These are phyloP conservation scores for Pseudoturritis turrita DNA, from an alignment of 345 rosid genomes.

Conservation along the genomic window DNA sequence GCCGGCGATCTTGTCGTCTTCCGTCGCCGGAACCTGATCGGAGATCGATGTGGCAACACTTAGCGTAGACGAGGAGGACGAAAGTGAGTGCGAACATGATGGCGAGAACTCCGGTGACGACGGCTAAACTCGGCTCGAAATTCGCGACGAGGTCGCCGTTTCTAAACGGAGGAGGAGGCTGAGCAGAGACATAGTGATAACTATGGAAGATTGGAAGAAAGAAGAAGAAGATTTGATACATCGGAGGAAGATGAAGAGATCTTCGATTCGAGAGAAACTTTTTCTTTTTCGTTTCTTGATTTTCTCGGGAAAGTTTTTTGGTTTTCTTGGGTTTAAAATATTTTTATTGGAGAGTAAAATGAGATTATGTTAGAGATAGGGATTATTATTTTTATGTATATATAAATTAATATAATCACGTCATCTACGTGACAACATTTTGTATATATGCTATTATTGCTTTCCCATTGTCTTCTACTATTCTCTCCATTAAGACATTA, in stretches of 20 bases:
- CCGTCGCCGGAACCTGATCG: constrained; percentile 21
- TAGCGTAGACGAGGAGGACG: constrained; percentile 61
- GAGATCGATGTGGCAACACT: constrained; percentile 50
- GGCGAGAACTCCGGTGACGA: constrained; percentile 66
- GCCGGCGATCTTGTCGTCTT: constrained; percentile 11
- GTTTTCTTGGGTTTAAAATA: neutral
- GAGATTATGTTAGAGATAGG: neutral
- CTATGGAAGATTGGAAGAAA: neutral
- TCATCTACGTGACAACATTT: constrained; percentile 25
- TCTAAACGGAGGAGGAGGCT: constrained; percentile 23
- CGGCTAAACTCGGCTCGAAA: constrained; percentile 82
- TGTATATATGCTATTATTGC: constrained; percentile 1
- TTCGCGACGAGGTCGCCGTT: constrained; percentile 35
- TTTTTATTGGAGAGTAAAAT: neutral
- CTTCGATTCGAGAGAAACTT: neutral
- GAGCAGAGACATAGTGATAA: constrained; percentile 28
- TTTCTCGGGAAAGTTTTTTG: neutral
- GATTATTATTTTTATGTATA: neutral
- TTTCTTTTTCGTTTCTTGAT: neutral
- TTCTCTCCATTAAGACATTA: neutral
- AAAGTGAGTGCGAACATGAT: constrained; percentile 67
- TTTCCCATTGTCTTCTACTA: constrained; percentile 13
- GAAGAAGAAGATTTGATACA: constrained; percentile 26
- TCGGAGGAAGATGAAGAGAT: neutral
- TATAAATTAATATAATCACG: constrained; percentile 5